phyloP scores from a whole-genome alignment of 331 rosid genomes.

The Quercus tomentella region DNA sequence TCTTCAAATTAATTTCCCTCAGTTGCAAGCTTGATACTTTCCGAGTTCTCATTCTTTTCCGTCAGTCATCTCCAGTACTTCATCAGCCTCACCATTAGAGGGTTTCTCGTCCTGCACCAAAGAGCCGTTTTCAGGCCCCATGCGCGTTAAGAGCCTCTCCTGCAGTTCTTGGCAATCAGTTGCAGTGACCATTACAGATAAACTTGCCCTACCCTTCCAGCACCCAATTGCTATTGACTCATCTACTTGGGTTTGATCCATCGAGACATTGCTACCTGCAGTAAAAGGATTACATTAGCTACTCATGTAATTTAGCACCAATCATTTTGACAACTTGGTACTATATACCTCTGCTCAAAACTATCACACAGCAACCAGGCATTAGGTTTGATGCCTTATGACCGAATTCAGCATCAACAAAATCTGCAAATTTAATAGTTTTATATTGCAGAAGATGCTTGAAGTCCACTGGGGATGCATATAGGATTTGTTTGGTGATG shows the following conservation, averaged over 20 bases:
- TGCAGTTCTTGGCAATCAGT: conserved; percentile 88
- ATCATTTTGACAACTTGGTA: neutral
- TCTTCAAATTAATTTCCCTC: neutral
- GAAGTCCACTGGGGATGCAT: conserved; percentile 67
- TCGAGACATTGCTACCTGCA: conserved; percentile 36
- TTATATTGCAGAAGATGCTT: conserved; percentile 77
- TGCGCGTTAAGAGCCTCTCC: conserved; percentile 63
- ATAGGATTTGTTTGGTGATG: conserved; percentile 71
- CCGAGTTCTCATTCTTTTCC: conserved; percentile 16
- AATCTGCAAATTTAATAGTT: conserved; percentile 74
- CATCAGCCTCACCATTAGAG: conserved; percentile 21
- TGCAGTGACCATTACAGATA: conserved; percentile 83
- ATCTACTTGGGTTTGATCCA: conserved; percentile 45
- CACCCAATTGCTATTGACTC: conserved; percentile 92
- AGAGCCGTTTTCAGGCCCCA: conserved; percentile 38
- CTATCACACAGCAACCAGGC: conserved; percentile 82
- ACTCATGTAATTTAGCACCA: neutral
- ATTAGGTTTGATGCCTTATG: conserved; percentile 59
- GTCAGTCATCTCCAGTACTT: conserved; percentile 26
- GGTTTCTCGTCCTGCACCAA: conserved; percentile 20
- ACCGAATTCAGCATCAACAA: conserved; percentile 72
- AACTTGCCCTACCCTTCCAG: conserved; percentile 87
- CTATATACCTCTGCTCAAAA: conserved; percentile 58
- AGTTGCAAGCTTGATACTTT: neutral
- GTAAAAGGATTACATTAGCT: conserved; percentile 1